phyloP scores from a whole-genome alignment of 345 rosid species.

The Gossypium raimondii region DNA sequence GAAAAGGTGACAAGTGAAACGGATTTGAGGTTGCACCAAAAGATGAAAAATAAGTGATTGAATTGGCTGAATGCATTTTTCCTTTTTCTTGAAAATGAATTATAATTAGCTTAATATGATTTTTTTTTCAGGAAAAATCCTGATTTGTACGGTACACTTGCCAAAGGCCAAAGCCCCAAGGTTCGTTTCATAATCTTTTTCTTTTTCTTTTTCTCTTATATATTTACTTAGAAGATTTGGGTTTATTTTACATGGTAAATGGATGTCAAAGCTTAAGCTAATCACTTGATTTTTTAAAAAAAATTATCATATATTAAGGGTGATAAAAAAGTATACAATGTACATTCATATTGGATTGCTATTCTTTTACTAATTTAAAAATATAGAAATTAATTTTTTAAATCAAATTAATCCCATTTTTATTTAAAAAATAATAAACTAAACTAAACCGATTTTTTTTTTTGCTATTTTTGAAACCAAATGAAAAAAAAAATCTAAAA shows the following conservation, averaged over 20 bases:
- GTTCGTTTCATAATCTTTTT: constrained; percentile 23
- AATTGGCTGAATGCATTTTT: neutral
- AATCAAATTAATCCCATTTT: too few relatives aligned
- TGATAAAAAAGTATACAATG: too few relatives aligned
- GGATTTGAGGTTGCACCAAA: neutral
- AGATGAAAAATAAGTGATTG: neutral
- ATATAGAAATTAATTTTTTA: too few relatives aligned
- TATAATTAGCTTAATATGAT: neutral
- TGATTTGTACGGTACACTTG: constrained; percentile 52
- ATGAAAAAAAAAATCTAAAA: neutral
- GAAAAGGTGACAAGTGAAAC: neutral
- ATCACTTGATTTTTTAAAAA: too few relatives aligned
- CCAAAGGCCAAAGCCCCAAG: constrained; percentile 86
- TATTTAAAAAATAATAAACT: too few relatives aligned
- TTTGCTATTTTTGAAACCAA: too few relatives aligned
- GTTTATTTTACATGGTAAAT: neutral
- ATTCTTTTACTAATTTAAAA: too few relatives aligned
- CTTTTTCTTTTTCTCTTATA: neutral
- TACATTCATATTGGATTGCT: too few relatives aligned
- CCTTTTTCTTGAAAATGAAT: neutral
- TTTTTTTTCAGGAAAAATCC: constrained; percentile 54
- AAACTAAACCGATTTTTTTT: too few relatives aligned
- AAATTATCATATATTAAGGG: too few relatives aligned
- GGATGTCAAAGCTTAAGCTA: neutral
- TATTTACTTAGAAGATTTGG: neutral